A percentile compares a stretch with the other conserved stretches of the same genome.
These are phyloP conservation scores for Salvia rosmarinus DNA, from an alignment of 257 asterid genomes.

Conservation along the genomic window DNA sequence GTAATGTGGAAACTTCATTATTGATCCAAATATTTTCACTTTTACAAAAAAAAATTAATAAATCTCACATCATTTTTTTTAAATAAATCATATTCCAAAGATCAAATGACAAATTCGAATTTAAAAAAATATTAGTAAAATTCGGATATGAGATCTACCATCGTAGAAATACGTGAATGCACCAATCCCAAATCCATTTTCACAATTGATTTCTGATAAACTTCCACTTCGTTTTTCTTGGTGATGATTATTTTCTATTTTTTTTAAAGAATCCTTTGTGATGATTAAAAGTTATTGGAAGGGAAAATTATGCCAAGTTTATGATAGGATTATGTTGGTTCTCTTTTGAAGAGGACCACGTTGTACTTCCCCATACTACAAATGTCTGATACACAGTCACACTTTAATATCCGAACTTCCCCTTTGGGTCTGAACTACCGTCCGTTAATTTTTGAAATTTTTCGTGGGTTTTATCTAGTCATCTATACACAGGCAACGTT, in stretches of 20 bases:
- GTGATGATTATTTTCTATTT: too few species aligned
- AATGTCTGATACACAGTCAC: constrained; percentile 23
- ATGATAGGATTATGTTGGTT: neutral
- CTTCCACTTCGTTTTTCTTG: neutral
- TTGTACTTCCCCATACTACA: neutral
- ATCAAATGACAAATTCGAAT: too few species aligned
- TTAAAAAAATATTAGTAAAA: too few species aligned
- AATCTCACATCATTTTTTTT: too few species aligned
- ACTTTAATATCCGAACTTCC: neutral
- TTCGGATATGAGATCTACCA: too few species aligned
- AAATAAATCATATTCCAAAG: too few species aligned
- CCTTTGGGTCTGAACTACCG: neutral
- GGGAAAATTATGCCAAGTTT: neutral
- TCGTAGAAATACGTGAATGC: too few species aligned
- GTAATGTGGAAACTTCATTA: too few species aligned
- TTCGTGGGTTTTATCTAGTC: neutral
- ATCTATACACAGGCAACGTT: constrained; percentile 27
- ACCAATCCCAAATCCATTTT: neutral
- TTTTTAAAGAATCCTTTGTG: too few species aligned
- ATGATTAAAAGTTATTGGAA: too few species aligned
- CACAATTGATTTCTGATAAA: neutral
- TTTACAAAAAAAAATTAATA: too few species aligned
- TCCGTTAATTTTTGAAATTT: neutral
- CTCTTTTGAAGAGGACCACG: neutral
- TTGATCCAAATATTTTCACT: too few species aligned